phyloP scores from a whole-genome alignment of 257 asterid species.

The Petunia secreta region DNA sequence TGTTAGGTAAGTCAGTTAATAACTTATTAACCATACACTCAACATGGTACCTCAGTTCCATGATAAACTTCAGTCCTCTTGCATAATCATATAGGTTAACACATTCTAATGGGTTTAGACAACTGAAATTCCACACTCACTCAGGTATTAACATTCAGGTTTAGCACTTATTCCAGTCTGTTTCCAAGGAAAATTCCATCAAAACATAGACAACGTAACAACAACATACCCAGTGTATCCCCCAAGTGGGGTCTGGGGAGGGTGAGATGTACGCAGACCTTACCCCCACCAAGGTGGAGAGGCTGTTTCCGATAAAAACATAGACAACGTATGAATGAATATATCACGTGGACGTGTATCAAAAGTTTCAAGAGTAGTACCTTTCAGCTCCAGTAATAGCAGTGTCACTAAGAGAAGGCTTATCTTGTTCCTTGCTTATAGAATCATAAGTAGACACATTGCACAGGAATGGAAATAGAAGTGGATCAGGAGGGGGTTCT shows the following conservation, averaged over 20 bases:
- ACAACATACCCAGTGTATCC: too few species aligned
- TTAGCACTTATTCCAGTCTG: background rate
- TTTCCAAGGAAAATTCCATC: background rate
- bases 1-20: too few species aligned
- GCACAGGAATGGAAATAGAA: constrained; percentile 60
- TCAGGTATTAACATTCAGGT: background rate
- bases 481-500: constrained; percentile 57
- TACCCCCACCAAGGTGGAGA: too few species aligned
- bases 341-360: background rate
- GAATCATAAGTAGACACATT: constrained; percentile 35
- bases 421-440: constrained; percentile 37
- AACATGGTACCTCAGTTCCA: background rate
- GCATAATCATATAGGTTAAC: background rate
- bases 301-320: too few species aligned
- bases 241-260: too few species aligned
- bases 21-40: too few species aligned
- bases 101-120: background rate
- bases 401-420: constrained; percentile 23
- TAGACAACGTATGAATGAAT: background rate
- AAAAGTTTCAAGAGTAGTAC: constrained; percentile 34
- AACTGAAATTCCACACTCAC: background rate
- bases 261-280: too few species aligned
- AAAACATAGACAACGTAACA: background rate
- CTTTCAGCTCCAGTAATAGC: constrained; percentile 41
- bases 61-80: background rate